A percentile compares a stretch with the other conserved stretches of the same genome.
Conservation (phyloP, 345 rosid species). For the Populus deltoides region DNA sequence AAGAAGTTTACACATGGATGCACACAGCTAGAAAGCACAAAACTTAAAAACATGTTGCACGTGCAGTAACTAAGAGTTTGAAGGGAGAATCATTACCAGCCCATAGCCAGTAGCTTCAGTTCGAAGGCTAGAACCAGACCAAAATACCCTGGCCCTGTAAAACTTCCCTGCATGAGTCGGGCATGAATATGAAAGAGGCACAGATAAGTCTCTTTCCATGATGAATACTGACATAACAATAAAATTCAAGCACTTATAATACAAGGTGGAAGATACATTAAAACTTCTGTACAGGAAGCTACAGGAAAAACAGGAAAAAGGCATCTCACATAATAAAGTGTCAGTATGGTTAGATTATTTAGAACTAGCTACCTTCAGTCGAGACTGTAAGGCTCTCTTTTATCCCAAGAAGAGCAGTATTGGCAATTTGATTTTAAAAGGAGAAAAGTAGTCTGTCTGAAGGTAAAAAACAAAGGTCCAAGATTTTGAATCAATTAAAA, state of each 20-base stretch:
- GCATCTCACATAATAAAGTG: too few species aligned
- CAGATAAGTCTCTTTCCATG: constrained; percentile 22
- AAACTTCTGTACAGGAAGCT: too few species aligned
- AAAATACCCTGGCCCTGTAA: constrained; percentile 91
- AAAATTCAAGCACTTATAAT: not conserved
- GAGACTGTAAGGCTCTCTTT: not conserved
- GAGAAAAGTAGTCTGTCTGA: too few species aligned
- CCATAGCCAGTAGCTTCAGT: constrained; percentile 99
- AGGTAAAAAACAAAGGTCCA: too few species aligned
- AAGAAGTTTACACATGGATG: constrained; percentile 2
- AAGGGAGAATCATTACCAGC: constrained; percentile 53
- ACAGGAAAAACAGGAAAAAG: too few species aligned
- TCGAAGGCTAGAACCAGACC: constrained; percentile 99
- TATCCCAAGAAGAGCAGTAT: not conserved
- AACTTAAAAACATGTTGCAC: not conserved
- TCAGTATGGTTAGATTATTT: too few species aligned
- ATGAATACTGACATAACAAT: not conserved
- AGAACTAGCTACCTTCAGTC: not conserved
- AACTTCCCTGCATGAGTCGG: constrained; percentile 96
- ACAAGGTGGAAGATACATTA: not conserved
- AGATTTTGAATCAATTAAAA: too few species aligned
- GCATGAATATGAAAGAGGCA: constrained; percentile 37
- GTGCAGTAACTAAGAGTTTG: constrained; percentile 8
- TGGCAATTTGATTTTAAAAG: too few species aligned
- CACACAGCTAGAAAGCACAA: not conserved